A percentile compares a stretch with the other conserved stretches of the same genome.
Conservation (phyloP, 2,329 filamentous ascomycete species). For the Plectosphaerella cucumerina region DNA sequence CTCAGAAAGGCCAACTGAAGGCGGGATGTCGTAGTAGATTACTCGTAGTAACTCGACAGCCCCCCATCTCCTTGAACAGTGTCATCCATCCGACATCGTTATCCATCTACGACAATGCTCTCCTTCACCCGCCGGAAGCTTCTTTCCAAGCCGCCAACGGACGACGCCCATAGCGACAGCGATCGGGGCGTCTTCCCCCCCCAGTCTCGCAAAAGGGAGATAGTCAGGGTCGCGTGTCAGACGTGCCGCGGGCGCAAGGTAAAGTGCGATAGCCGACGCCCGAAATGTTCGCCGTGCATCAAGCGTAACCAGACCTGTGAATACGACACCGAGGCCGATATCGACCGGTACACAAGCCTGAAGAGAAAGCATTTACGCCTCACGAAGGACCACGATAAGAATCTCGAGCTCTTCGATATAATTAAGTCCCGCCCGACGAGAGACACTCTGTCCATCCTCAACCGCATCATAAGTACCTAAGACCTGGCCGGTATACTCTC, state of each 20-base stretch:
- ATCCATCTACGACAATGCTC: neutral
- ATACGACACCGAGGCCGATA: neutral
- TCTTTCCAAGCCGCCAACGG: neutral
- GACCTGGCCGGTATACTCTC: neutral
- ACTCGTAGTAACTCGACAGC: too few species aligned
- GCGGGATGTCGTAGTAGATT: too few species aligned
- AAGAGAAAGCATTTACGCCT: neutral
- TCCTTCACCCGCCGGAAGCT: neutral
- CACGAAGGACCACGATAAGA: neutral
- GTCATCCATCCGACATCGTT: too few species aligned
- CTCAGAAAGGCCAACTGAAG: too few species aligned
- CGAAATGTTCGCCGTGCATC: neutral
- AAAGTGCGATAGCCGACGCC: slow-evolving; percentile 5
- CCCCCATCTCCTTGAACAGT: too few species aligned
- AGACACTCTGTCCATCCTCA: neutral
- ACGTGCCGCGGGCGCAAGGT: slow-evolving; percentile 16
- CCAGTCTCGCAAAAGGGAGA: neutral
- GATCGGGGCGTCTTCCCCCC: neutral
- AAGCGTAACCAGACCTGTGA: neutral
- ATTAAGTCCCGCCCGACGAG: neutral
- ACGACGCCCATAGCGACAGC: neutral
- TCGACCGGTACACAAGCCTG: neutral
- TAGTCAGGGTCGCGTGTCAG: slow-evolving; percentile 12
- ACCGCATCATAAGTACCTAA: neutral
- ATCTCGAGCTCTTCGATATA: neutral